Conservation (phyloP, 495 filamentous ascomycete genomes). For the Neurospora sp. region DNA sequence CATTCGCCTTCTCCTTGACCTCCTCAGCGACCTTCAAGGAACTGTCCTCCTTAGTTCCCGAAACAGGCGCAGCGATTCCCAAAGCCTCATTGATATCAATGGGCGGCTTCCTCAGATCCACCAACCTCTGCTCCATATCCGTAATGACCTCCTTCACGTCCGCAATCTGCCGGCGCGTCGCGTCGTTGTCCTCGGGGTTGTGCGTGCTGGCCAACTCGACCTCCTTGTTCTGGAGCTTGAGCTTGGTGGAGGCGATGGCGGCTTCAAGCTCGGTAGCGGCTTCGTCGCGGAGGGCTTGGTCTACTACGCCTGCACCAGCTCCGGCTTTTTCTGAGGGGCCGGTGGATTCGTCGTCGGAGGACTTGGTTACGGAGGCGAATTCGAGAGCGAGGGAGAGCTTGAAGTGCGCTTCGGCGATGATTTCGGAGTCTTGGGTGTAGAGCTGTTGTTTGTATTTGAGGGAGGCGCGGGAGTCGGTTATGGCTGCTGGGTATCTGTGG, state of each 20-base stretch:
- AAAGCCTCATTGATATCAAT: constrained; percentile 50
- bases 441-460: constrained; percentile 67
- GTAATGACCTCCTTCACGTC: constrained; percentile 80
- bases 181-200: constrained; percentile 45
- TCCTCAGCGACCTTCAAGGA: constrained; percentile 56
- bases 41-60: constrained; percentile 31
- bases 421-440: constrained; percentile 65
- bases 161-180: constrained; percentile 54
- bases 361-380: constrained; percentile 71
- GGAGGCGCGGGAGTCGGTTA: constrained; percentile 65
- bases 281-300: constrained; percentile 62
- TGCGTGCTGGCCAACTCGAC: constrained; percentile 45
- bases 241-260: constrained; percentile 69
- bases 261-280: constrained; percentile 69
- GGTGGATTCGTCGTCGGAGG: constrained; percentile 37
- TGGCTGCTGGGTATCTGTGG: constrained; percentile 61
- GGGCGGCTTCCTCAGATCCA: constrained; percentile 64
- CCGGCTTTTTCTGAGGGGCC: constrained; percentile 23
- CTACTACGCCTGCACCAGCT: constrained; percentile 34
- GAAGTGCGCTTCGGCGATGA: constrained; percentile 88
- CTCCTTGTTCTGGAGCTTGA: constrained; percentile 67
- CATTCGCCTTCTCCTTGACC: constrained; percentile 69
- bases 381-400: constrained; percentile 93
- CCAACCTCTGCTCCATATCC: constrained; percentile 67
- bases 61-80: constrained; percentile 29